Base-by-base conservation (phyloP, 2,329 filamentous ascomycete species). In the Hypoxylon sp. region DNA sequence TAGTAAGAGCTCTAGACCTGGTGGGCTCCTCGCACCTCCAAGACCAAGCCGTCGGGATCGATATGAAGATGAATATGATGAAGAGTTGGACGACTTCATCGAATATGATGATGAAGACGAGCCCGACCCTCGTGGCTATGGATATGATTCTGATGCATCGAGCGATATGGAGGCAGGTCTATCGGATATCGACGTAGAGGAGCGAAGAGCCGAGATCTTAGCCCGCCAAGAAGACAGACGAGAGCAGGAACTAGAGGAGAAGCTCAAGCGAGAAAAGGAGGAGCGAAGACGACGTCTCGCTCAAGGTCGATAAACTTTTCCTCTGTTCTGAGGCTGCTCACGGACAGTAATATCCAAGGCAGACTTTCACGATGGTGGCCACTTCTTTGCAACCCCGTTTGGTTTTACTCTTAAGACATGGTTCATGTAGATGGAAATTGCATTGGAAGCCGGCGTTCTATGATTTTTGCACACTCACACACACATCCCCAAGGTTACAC, bases 101-200 rank as follows among this genome's bases (percentile, higher is more conserved):
- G 87, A 88, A 46, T 88, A 88, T 65, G 86, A 89, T 47, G 87
- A 88, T 11, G 87, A 88, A 0, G 86, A 87, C 11, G 81, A 85
- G 0, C 79, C 77, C 1, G 73, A 75, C 32, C 74, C 71, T 3
- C 78, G 71, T 11, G 79, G 80, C 5, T 85, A 87, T 67, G 84
- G 83, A 52, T 91, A 92, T 70, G 86, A 83, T 2, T 90, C 88
- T 0, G 91, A 91, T 60, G 88, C 78, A 5, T 92, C 90, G 4
- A 93, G 91, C 5, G 92, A 93, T 73, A 94, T 94, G 91, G 92
- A 94, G 78, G 92, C 91, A 1, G 91, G 91, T 35, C 78, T 91
- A 39, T 90, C 90, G 67, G 92, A 94, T 72, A 87, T 94, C 57
- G 91, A 93, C 67, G 82, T 86, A 37, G 92, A 95, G 77, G 92